phyloP scores from a whole-genome alignment of 2,329 filamentous ascomycete genomes.

The Ilyonectria robusta region DNA sequence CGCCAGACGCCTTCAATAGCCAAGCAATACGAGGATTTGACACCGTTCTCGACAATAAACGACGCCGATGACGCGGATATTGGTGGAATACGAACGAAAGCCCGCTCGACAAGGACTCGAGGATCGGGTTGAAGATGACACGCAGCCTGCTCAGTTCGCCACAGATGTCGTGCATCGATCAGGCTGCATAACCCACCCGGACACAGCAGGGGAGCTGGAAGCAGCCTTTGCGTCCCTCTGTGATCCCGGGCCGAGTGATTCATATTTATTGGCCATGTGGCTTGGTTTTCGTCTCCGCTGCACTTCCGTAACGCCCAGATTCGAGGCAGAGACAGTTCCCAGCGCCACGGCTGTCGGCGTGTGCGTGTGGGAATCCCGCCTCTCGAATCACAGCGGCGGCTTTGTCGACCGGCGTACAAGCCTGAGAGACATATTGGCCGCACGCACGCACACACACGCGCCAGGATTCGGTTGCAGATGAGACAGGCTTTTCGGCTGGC shows the following conservation, averaged over 20 bases:
- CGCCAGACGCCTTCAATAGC: not conserved
- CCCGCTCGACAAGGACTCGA: not conserved
- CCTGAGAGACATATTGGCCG: constrained; percentile 21
- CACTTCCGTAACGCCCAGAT: not conserved
- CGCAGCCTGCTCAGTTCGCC: constrained; percentile 8
- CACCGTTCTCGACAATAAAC: not conserved
- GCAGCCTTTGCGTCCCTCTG: not conserved
- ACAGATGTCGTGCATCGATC: constrained; percentile 14
- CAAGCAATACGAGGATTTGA: not conserved
- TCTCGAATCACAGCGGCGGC: constrained; percentile 3
- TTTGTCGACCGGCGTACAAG: constrained; percentile 1
- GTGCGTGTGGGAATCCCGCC: not conserved
- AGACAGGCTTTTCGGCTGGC: constrained; percentile 18
- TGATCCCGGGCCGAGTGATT: not conserved
- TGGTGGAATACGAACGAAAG: constrained; percentile 5
- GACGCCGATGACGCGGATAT: not conserved
- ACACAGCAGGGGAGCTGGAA: not conserved
- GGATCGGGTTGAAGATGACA: constrained; percentile 9
- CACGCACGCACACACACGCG: not conserved
- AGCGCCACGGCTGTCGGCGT: constrained; percentile 8
- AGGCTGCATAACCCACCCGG: constrained; percentile 10
- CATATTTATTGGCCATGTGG: constrained; percentile 10
- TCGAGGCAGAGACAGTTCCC: not conserved
- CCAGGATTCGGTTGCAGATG: constrained; percentile 3
- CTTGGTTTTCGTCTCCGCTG: not conserved